A percentile compares a stretch with the other conserved stretches of the same genome.
These are phyloP conservation scores for Apiospora pterosperma DNA, from an alignment of 2,329 filamentous ascomycete genomes.

Conservation along the genomic window DNA sequence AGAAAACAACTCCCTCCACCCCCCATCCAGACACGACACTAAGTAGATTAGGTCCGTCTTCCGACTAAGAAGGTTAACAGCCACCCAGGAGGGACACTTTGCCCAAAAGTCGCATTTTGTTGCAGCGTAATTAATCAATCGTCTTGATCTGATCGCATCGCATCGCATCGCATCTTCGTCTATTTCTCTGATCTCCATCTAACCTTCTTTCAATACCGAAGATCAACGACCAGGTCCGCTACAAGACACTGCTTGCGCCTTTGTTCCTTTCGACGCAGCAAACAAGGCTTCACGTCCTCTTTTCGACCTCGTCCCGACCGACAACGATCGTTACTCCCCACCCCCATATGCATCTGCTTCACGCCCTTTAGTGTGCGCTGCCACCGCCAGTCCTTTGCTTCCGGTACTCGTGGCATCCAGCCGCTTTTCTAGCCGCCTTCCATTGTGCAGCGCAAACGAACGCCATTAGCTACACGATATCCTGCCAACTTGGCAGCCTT, in stretches of 20 bases:
- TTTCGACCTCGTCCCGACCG: background rate
- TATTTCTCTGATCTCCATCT: background rate
- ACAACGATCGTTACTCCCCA: background rate
- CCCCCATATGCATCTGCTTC: background rate
- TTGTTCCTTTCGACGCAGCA: background rate
- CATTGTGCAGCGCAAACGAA: background rate
- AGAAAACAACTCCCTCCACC: no score
- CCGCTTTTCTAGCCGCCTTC: background rate
- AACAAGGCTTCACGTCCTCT: background rate
- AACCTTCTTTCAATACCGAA: conserved; percentile 1
- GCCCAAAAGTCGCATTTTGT: background rate
- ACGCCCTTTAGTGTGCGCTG: background rate
- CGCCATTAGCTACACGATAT: background rate
- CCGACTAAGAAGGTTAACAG: conserved; percentile 1
- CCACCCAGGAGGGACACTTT: conserved; percentile 1
- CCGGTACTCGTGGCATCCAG: background rate
- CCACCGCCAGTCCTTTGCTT: background rate
- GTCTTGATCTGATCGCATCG: background rate
- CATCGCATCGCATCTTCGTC: conserved; percentile 1
- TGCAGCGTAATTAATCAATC: background rate
- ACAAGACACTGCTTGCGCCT: conserved; percentile 2
- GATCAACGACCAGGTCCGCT: background rate
- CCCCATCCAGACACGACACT: background rate
- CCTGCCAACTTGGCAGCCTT: background rate
- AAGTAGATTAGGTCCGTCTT: conserved; percentile 1